Evolutionary conservation across 2,329 filamentous ascomycete genomes (phyloP), one percentile per base, ranked within the genome.

Genomic region (Pyricularia pennisetigena): DNA sequence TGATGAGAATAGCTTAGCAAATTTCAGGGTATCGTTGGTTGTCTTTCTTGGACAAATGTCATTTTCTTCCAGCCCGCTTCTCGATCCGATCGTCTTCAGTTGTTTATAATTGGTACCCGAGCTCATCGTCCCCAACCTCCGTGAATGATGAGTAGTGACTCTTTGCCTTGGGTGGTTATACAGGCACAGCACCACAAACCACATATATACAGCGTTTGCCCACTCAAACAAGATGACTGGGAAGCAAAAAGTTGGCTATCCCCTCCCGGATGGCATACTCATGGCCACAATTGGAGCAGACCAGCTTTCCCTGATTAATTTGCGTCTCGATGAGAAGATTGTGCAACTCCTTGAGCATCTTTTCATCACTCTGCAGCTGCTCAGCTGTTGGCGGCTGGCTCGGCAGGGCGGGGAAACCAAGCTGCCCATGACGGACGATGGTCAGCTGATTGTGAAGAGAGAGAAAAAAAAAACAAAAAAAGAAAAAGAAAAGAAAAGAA

Each of bases 241-340:
- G 95, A 73, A 99, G 80, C 76, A 99, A 80, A 75, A 99, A 99
- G 79, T 98, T 98, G 69, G 93, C 93, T 78, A 98, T 97, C 5
- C 95, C 95, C 80, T 99, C 94, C 77, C 95, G 94, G 71, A 99
- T 90, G 69, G 88, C 88, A 79, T 98, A 67, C 82, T 97, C 92
- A 77, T 98, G 94, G 65, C 91, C 92, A 76, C 95, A 99, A 78
- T 91, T 91, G 65, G 87, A 93, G 78, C 95, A 99, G 5, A 94
- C 91, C 71, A 99, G 83, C 79, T 92, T 94, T 3, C 95, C 95
- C 79, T 94, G 91, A 54, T 88, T 85, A 69, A 99, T 91, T 74
- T 93, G 90, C 69, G 95, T 99, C 84, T 98, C 92, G 72, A 97
- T 83, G 54, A 98, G 82, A 68, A 97, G 78, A 26, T 86, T 85